Conservation (phyloP, 768 basidiomycete species). For the Tricholomella constricta region DNA sequence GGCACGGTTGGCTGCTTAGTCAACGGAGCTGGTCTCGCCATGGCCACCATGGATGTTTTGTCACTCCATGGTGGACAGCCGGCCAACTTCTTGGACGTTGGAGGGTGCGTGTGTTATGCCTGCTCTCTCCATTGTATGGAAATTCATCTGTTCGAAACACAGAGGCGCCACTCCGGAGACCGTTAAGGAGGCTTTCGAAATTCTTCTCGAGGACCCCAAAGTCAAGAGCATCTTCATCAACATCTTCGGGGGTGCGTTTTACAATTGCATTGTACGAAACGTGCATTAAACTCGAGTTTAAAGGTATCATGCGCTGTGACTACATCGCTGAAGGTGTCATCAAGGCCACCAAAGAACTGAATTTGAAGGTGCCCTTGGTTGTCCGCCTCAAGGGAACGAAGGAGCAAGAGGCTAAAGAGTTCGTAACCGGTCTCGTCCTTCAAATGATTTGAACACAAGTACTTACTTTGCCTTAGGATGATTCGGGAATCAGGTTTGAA, state of each 20-base stretch:
- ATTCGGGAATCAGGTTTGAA: conserved; percentile 90
- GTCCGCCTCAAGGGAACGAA: conserved; percentile 98
- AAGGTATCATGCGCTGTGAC: conserved; percentile 98
- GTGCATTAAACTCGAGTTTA: conserved; percentile 2
- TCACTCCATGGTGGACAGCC: conserved; percentile 94
- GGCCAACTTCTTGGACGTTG: conserved; percentile 98
- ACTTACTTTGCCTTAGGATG: conserved; percentile 60
- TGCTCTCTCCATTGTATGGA: background rate
- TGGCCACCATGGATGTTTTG: conserved; percentile 99
- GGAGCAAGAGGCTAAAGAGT: conserved; percentile 95
- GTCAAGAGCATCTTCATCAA: conserved; percentile 99
- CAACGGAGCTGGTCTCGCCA: conserved; percentile 97
- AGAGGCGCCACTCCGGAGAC: conserved; percentile 99
- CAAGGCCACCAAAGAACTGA: conserved; percentile 92
- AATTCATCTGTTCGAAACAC: background rate
- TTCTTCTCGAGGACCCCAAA: conserved; percentile 84
- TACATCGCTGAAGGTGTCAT: conserved; percentile 99
- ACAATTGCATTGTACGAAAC: background rate
- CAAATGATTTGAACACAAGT: conserved; percentile 3
- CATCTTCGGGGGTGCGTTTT: conserved; percentile 78
- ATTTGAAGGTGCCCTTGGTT: conserved; percentile 82
- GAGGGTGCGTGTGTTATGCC: conserved; percentile 59
- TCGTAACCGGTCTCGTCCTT: conserved; percentile 31
- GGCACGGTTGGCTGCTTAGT: conserved; percentile 97
- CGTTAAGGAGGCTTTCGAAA: conserved; percentile 99